These are phyloP conservation scores for Bacterosira constricta DNA, from an alignment of 108 stramenopile species.

Conservation along the genomic window DNA sequence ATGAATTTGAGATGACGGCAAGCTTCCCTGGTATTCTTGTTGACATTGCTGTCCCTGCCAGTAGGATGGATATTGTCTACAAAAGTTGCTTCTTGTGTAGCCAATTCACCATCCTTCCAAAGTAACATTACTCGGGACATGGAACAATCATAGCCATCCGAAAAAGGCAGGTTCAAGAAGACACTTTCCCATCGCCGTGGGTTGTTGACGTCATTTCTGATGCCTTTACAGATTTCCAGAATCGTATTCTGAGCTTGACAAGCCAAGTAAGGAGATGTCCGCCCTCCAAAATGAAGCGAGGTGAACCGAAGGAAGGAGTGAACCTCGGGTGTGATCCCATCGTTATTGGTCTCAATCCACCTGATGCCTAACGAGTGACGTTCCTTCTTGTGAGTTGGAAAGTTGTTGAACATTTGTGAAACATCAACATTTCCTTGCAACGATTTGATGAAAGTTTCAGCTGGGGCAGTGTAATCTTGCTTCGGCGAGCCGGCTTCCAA, in stretches of 20 bases:
- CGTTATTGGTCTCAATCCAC: background rate
- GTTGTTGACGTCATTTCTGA: too few relatives aligned
- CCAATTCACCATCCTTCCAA: background rate
- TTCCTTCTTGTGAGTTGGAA: too few relatives aligned
- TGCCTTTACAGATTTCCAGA: too few relatives aligned
- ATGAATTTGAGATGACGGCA: background rate
- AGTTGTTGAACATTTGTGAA: background rate
- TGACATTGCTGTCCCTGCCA: background rate
- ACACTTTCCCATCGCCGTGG: too few relatives aligned
- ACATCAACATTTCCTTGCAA: too few relatives aligned
- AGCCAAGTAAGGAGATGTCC: too few relatives aligned
- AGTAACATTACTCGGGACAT: background rate
- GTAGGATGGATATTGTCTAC: constrained; percentile 2
- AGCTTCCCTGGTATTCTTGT: background rate
- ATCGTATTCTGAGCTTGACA: too few relatives aligned
- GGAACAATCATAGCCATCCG: background rate
- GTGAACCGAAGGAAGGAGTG: background rate
- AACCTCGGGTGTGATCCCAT: background rate
- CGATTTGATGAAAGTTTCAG: background rate
- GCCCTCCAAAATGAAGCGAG: constrained; percentile 9
- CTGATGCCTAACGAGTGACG: constrained; percentile 1
- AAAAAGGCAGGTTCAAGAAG: background rate
- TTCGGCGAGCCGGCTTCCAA: background rate
- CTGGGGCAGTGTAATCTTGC: constrained; percentile 4
- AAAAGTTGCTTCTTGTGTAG: background rate